phyloP scores from a whole-genome alignment of 768 basidiomycete species.

The Xerocomellus amylosporus region DNA sequence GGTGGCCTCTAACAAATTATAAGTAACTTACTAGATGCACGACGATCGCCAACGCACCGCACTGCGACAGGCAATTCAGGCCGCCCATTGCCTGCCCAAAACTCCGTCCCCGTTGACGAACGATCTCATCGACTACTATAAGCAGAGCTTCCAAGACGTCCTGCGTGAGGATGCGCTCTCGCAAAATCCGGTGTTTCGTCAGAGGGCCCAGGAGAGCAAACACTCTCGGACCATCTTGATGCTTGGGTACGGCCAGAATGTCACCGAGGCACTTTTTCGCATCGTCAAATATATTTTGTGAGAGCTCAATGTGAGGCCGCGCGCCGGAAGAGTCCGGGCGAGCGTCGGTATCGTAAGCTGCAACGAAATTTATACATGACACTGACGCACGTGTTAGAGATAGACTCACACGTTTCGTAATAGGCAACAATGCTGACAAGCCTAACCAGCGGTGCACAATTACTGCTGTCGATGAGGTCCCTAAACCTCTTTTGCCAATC shows the following conservation, averaged over 20 bases:
- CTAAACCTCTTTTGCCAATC: constrained; percentile 12
- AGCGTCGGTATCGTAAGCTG: constrained; percentile 6
- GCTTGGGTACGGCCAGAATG: constrained; percentile 13
- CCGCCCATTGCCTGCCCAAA: constrained; percentile 25
- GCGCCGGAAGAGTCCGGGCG: background rate
- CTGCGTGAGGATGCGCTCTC: constrained; percentile 11
- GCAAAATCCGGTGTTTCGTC: constrained; percentile 15
- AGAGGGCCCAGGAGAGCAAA: constrained; percentile 22
- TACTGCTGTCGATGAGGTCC: constrained; percentile 5
- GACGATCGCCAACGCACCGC: constrained; percentile 9
- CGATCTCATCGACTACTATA: constrained; percentile 12
- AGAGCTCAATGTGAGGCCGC: background rate
- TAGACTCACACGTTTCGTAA: constrained; percentile 18
- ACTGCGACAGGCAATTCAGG: constrained; percentile 16
- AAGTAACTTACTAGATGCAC: background rate
- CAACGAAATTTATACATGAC: background rate
- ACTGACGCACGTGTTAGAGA: too few species aligned
- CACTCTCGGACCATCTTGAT: constrained; percentile 20
- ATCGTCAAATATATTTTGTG: constrained; percentile 2
- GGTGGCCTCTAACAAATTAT: constrained; percentile 8
- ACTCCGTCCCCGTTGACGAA: background rate
- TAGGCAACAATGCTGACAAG: constrained; percentile 24
- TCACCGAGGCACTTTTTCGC: constrained; percentile 14
- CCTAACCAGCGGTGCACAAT: constrained; percentile 18
- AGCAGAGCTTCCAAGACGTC: constrained; percentile 15